These are phyloP conservation scores for Polyplosphaeria fusca DNA, from an alignment of 495 filamentous ascomycete genomes.

Conservation along the genomic window DNA sequence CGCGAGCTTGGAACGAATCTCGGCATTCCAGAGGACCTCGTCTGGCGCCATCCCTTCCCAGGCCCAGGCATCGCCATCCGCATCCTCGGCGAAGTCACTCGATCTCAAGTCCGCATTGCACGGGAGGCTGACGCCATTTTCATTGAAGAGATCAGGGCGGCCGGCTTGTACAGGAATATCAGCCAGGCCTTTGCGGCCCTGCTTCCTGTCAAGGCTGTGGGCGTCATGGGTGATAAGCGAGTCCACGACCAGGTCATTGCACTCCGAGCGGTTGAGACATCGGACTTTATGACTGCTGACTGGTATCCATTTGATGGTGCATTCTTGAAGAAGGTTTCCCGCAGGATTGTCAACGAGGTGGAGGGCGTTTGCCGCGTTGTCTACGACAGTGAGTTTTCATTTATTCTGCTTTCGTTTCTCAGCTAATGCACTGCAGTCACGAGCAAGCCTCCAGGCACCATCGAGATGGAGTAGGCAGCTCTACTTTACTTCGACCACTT, in stretches of 20 bases:
- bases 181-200: constrained; percentile 82
- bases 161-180: constrained; percentile 79
- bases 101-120: constrained; percentile 73
- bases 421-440: constrained; percentile 48
- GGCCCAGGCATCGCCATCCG: constrained; percentile 86
- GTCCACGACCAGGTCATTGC: constrained; percentile 57
- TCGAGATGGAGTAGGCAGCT: constrained; percentile 63
- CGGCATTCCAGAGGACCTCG: constrained; percentile 70
- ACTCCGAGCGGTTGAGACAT: constrained; percentile 71
- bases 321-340: constrained; percentile 66
- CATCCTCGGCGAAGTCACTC: constrained; percentile 83
- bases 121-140: constrained; percentile 84
- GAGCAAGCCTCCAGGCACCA: constrained; percentile 78
- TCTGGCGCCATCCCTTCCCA: constrained; percentile 82
- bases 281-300: constrained; percentile 82
- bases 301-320: constrained; percentile 63
- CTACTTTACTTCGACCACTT: not conserved
- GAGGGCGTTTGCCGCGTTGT: constrained; percentile 66
- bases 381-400: constrained; percentile 46
- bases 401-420: not conserved
- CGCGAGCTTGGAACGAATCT: constrained; percentile 73
- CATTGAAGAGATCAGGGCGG: constrained; percentile 78
- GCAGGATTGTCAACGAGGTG: constrained; percentile 81
- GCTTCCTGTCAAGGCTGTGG: constrained; percentile 66
- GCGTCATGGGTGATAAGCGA: constrained; percentile 76